Evolutionary conservation across 345 rosid genomes (phyloP), one percentile per base, ranked within the genome.

Genomic region (Arabidopsis suecica): DNA sequence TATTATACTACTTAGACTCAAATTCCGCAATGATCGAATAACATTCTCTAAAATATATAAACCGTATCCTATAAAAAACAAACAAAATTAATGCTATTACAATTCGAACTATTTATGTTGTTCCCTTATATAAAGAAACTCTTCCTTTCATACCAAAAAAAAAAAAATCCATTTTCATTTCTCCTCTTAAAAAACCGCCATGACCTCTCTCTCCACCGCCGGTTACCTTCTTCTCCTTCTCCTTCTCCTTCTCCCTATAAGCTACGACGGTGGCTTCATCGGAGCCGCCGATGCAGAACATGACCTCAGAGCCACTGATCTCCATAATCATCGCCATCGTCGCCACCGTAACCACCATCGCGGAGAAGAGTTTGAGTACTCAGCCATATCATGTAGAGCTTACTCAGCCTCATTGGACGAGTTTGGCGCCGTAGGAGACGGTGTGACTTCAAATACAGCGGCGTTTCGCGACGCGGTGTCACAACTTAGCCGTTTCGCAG

Each of bases 341-440:
- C 71, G 48, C 3, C 59, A 48, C 53, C 53, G 53, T 86, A 84
- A 51, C 82, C 88, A 65, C 59, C 85, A 73, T 85, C 88, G 50
- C 71, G 48, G 66, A 34, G 84, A 69, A 14, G 63, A 44, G 37
- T 81, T 85, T 1, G 77, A 78, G 58, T 89, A 87, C 77, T 33
- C 77, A 3, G 93, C 94, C 10, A 62, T 85, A 9, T 81, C 81
- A 6, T 89, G 97, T 80, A 86, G 98, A 9, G 87, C 86, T 12
- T 86, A 94, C 81, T 87, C 79, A 32, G 97, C 96, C 9, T 79
- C 87, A 3, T 44, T 94, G 44, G 82, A 86, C 28, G 96, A 94
- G 62, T 91, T 94, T 48, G 97, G 98, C 5, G 98, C 88, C 6
- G 93, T 88, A 9, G 92, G 92, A 2, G 97, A 94, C 66, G 97